Evolutionary conservation across 257 asterid genomes (phyloP), one percentile per base, ranked within the genome.

Genomic region (Solanum tacnaense): DNA sequence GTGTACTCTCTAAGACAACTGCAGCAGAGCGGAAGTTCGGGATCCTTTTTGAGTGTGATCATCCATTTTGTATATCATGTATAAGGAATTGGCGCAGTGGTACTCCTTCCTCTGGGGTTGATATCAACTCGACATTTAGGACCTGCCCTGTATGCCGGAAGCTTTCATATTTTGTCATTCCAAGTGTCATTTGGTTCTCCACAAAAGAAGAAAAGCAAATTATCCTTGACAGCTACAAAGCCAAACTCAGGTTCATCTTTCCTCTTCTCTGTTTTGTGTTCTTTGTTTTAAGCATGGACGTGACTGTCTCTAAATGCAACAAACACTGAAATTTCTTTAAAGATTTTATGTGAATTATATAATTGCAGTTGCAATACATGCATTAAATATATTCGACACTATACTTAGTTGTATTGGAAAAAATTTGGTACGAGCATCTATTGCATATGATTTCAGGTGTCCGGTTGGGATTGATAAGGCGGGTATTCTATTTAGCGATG

Each of bases 71-170:
- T 86, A 75, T 97, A 91, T 93, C 96, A 23, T 97, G 99, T 81
- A 97, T 97, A 86, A 91, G 98, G 93, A 95, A 94, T 88, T 97
- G 98, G 99, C 98, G 99, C 76, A 88, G 92, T 84, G 94, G 93
- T 89, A 92, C 96, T 67, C 94, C 95, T 15, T 44, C 93, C 52
- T 87, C 97, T 70, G 98, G 98, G 87, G 38, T 94, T 93, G 98
- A 95, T 89, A 90, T 94, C 86, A 95, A 92, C 91, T 94, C 98
- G 76, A 92, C 99, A 16, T 56, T 94, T 87, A 94, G 99, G 92
- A 90, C 99, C 74, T 97, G 99, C 90, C 99, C 99, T 5, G 91
- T 96, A 85, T 97, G 99, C 89, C 91, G 99, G 76, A 94, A 93
- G 90, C 96, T 95, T 85, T 94, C 99, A 4, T 97, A 95, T 92